Percentiles rank a stretch among this genome's conserved stretches.
phyloP scores from a whole-genome alignment of 176 grass and related monocot species.

The Raddia distichophylla region DNA sequence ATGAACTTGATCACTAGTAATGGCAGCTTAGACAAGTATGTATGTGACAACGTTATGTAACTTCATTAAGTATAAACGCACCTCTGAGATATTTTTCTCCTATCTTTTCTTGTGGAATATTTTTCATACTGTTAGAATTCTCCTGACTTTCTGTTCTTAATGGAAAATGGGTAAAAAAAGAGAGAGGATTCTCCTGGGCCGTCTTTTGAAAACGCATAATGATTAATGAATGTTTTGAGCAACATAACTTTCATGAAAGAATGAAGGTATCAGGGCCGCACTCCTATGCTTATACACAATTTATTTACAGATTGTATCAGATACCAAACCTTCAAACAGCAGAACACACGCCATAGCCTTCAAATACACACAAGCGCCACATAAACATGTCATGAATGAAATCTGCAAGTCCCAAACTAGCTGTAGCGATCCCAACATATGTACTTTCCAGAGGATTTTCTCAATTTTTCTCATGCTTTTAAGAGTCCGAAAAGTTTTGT shows the following conservation, averaged over 20 bases:
- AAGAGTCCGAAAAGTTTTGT: slow-evolving; percentile 65
- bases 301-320: slow-evolving; percentile 42
- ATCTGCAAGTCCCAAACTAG: slow-evolving; percentile 10
- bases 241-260: slow-evolving; percentile 33
- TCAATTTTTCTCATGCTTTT: slow-evolving; percentile 39
- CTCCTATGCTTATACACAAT: slow-evolving; percentile 45
- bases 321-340: slow-evolving; percentile 11
- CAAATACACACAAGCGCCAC: slow-evolving; percentile 27
- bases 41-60: not conserved
- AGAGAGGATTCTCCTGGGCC: no score
- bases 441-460: not conserved
- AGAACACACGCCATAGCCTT: slow-evolving; percentile 23
- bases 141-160: not conserved
- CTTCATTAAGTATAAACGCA: no score
- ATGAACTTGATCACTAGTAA: not conserved
- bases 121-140: not conserved
- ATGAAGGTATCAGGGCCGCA: slow-evolving; percentile 39
- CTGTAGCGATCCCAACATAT: not conserved
- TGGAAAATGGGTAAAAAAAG: no score
- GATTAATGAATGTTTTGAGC: slow-evolving; percentile 13
- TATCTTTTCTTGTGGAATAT: not conserved
- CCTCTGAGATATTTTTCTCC: not conserved
- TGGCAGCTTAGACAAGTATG: not conserved
- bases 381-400: slow-evolving; percentile 26
- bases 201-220: not conserved